phyloP scores from a whole-genome alignment of 495 filamentous ascomycete species.

The Hyphodiscus hymeniophilus region DNA sequence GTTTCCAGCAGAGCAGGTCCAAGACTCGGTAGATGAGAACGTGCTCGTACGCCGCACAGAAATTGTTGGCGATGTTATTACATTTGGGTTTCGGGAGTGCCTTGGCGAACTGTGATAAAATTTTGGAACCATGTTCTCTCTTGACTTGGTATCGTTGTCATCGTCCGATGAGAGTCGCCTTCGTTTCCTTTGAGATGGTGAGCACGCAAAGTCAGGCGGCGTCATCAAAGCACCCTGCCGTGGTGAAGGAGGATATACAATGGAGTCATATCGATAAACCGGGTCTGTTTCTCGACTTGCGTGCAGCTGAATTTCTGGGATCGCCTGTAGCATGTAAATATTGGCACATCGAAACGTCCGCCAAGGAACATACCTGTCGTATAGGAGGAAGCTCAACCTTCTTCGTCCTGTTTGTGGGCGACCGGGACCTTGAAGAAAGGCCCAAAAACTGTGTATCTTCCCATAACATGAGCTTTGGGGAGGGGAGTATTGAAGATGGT shows the following conservation, averaged over 20 bases:
- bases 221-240: conserved; percentile 18
- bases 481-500: conserved; percentile 1
- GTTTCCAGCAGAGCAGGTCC: conserved; percentile 21
- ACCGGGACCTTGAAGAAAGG: conserved; percentile 10
- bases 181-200: conserved; percentile 30
- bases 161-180: conserved; percentile 26
- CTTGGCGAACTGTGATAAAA: conserved; percentile 22
- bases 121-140: conserved; percentile 27
- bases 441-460: conserved; percentile 3
- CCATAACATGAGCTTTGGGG: conserved; percentile 6
- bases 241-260: conserved; percentile 20
- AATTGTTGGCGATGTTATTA: conserved; percentile 4
- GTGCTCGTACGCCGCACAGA: conserved; percentile 19
- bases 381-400: conserved; percentile 36
- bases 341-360: conserved; percentile 7
- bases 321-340: conserved; percentile 32
- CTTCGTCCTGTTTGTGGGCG: conserved; percentile 14
- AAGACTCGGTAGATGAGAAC: conserved; percentile 22
- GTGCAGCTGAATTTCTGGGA: conserved; percentile 27
- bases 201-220: conserved; percentile 29
- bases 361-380: conserved; percentile 26
- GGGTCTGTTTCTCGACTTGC: conserved; percentile 14
- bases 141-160: conserved; percentile 20
- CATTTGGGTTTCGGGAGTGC: conserved; percentile 11
- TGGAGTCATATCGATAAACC: conserved; percentile 18